Evolutionary conservation across 768 basidiomycete genomes (phyloP), one percentile per base, ranked within the genome.

Genomic region (Tricholoma hemisulphureum): DNA sequence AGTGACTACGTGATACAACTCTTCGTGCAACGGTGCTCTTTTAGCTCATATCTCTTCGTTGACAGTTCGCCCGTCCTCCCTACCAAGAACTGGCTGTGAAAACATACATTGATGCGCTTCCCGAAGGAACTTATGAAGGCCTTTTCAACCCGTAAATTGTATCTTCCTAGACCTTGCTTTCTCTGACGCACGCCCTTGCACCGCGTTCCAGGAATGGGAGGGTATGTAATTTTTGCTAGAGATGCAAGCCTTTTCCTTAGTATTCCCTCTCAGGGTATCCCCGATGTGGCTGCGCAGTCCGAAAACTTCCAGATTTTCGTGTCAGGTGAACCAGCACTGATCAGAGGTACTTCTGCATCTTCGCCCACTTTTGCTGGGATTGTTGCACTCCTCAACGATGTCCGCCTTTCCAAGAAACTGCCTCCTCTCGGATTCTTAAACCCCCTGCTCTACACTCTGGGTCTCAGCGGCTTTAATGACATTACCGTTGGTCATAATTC

Each of bases 241-340:
- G 21, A 49, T 32, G 39, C 23, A 41, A 24, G 28, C n/a, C n/a
- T n/a, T n/a, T n/a, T n/a, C n/a, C 32, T 52, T 24, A 39, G 20
- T 6, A 18, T 29, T 46, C 14, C 51, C 32, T 46, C 46, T 13
- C 48, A 81, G 86, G 87, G 75, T 26, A 70, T 77, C 58, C 88
- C 88, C 3, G 88, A 90, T 58, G 85, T 89, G 46, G 70, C 86
- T 1, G 85, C 87, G 1, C 86, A 85, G 66, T 73, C 75, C 1
- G 60, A 65, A 54, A 62, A 70, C 35, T 89, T 82, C 76, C 67
- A 70, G 20, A 74, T 87, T 50, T 74, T 77, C 68, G 69, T 78
- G 52, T 59, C 63, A 14, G 84, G 84, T 10, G 10, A 53, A 23
- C 28, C 70, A 4, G 58, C 58, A 34, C 59, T 67, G 1, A 76